These are phyloP conservation scores for Fusarium paranaense DNA, from an alignment of 2,329 filamentous ascomycete species.

Conservation along the genomic window DNA sequence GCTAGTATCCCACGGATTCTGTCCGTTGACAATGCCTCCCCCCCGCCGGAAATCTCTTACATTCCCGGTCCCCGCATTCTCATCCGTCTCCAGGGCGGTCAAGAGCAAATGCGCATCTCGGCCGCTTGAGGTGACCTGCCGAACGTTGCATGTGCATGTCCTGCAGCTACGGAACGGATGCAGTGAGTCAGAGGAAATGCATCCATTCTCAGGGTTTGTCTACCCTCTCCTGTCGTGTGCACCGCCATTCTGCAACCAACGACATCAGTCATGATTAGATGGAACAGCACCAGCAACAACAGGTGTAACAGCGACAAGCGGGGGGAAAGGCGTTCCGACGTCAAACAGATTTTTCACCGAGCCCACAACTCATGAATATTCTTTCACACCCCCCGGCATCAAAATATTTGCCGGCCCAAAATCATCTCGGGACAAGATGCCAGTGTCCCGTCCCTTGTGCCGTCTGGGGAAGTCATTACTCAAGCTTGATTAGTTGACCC, in stretches of 20 bases:
- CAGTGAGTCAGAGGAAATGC: slow-evolving; percentile 21
- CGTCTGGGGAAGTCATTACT: slow-evolving; percentile 34
- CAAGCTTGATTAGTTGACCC: slow-evolving; percentile 7
- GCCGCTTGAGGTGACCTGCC: slow-evolving; percentile 19
- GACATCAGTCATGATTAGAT: slow-evolving; percentile 9
- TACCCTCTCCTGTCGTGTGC: neutral
- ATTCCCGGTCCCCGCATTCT: slow-evolving; percentile 33
- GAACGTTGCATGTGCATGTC: slow-evolving; percentile 14
- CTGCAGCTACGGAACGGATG: neutral
- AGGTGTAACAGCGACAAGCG: neutral
- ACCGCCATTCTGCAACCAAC: slow-evolving; percentile 21
- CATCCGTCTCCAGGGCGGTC: slow-evolving; percentile 31
- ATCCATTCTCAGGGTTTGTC: slow-evolving; percentile 18
- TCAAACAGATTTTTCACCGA: slow-evolving; percentile 12
- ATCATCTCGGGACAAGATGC: neutral
- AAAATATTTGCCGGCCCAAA: slow-evolving; percentile 9
- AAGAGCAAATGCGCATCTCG: slow-evolving; percentile 11
- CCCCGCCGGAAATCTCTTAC: slow-evolving; percentile 21
- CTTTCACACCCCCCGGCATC: neutral
- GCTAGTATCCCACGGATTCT: slow-evolving; percentile 1
- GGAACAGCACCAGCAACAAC: neutral
- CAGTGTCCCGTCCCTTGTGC: slow-evolving; percentile 7
- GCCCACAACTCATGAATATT: neutral
- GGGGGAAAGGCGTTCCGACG: neutral
- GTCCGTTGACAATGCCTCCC: neutral